Base-by-base conservation (phyloP, 2,329 filamentous ascomycete genomes). In the Apiospora phragmitis region DNA sequence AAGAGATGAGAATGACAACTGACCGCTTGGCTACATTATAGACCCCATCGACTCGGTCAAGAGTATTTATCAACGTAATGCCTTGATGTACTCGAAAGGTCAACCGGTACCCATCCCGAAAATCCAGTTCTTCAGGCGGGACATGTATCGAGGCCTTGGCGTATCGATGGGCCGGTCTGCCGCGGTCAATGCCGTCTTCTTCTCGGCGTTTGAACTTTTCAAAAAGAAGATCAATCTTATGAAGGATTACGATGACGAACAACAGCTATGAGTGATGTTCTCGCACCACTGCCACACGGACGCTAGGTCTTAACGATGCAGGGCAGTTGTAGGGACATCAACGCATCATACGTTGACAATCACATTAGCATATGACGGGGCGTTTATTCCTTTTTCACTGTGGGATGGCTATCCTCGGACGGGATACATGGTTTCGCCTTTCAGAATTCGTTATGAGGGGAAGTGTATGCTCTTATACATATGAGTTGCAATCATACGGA, bases 181-280 rank as follows among this genome's bases (percentile, higher is more conserved):
- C 76, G 86, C 94, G 68, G 91, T 96, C 75, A 97, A 97, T 79
- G 93, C 93, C 74, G 93, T 97, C 76, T 97, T 97, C 86, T 97
- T 97, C 83, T 94, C 93, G 59, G 92, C 91, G 49, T 97, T 96
- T 79, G 94, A 97, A 82, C 91, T 94, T 76, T 88, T 93, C 76
- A 96, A 96, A 83, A 91, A 91, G 79, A 85, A 86, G 74, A 89
- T 90, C 80, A 87, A 88, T 77, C 80, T 83, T 12, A 81, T 88
- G 73, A 86, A 89, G 49, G 86, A 89, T 67, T 76, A 69, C 55
- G 72, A 76, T 70, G 76, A 74, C 55, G 41, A 35, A 66, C 72
- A 32, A 68, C 67, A 18, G 38, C 26, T 32, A 9, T 42, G 21
- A 65, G n/a, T 32, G 29, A 65, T 32, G n/a, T 9, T 42, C 24